Evolutionary conservation across 108 stramenopile genomes (phyloP).

Genomic region (Epipyxis sp.): DNA sequence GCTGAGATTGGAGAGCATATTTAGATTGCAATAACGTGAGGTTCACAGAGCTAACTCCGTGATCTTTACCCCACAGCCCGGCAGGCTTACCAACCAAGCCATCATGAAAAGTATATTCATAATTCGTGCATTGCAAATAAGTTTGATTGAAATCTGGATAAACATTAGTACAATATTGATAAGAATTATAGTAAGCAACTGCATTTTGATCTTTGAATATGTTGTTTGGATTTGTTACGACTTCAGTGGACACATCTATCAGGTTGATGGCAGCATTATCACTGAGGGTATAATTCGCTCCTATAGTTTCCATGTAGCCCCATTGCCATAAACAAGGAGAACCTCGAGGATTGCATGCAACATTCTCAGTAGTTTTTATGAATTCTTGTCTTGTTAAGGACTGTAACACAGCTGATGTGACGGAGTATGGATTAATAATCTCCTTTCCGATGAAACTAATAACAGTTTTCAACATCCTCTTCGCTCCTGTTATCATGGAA

Average conservation of each 20-base stretch:
- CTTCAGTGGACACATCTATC: slow-evolving; percentile 6
- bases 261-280: background rate
- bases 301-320: background rate
- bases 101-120: slow-evolving; percentile 9
- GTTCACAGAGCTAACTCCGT: slow-evolving; percentile 9
- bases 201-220: slow-evolving; percentile 4
- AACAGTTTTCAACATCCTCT: background rate
- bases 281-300: background rate
- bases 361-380: slow-evolving; percentile 16
- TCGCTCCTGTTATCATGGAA: background rate
- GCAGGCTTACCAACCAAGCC: background rate
- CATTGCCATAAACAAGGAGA: slow-evolving; percentile 9
- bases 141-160: background rate
- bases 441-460: background rate
- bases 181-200: slow-evolving; percentile 4
- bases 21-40: background rate
- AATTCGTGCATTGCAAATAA: slow-evolving; percentile 9
- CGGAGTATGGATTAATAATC: background rate
- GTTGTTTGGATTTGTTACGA: background rate
- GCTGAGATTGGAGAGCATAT: background rate
- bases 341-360: background rate
- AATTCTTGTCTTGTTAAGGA: background rate
- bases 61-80: background rate
- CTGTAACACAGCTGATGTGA: background rate
- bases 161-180: background rate